Conservation (phyloP, 2,329 filamentous ascomycete genomes). For the Waltergamsia citrina region DNA sequence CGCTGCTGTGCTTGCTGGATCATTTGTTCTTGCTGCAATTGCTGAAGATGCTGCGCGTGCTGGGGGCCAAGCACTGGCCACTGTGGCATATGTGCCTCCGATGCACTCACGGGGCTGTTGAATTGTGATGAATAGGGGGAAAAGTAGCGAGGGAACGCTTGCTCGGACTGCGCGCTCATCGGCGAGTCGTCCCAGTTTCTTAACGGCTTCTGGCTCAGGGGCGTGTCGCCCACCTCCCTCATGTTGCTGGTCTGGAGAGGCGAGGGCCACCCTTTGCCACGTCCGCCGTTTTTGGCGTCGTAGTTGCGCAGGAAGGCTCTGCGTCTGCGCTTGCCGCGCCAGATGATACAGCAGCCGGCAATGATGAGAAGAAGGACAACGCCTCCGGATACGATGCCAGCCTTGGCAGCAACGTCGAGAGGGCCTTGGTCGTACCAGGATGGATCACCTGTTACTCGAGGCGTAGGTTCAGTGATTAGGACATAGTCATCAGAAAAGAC, state of each 20-base stretch:
- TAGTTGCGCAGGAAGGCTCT: constrained; percentile 39
- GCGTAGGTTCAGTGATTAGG: constrained; percentile 39
- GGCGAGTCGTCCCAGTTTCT: constrained; percentile 43
- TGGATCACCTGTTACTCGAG: constrained; percentile 26
- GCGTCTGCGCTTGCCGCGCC: constrained; percentile 45
- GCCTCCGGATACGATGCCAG: constrained; percentile 46
- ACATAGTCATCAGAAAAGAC: constrained; percentile 39
- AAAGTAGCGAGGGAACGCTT: constrained; percentile 36
- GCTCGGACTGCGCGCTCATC: constrained; percentile 29
- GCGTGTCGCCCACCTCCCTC: constrained; percentile 11
- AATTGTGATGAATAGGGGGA: constrained; percentile 52
- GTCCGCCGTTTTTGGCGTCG: constrained; percentile 24
- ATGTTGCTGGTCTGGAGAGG: constrained; percentile 3
- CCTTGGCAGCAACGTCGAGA: constrained; percentile 43
- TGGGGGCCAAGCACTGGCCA: not conserved
- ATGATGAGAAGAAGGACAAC: constrained; percentile 36
- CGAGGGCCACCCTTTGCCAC: constrained; percentile 8
- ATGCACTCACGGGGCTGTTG: constrained; percentile 44
- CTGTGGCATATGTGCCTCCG: constrained; percentile 21
- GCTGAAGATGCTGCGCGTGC: constrained; percentile 12
- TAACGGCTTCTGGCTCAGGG: constrained; percentile 30
- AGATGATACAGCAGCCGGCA: constrained; percentile 43
- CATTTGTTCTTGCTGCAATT: constrained; percentile 15
- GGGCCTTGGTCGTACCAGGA: constrained; percentile 31
- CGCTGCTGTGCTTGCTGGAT: constrained; percentile 20